Base-by-base conservation (phyloP, 1,139 yeast genomes). In the Taphrina wiesneri region DNA sequence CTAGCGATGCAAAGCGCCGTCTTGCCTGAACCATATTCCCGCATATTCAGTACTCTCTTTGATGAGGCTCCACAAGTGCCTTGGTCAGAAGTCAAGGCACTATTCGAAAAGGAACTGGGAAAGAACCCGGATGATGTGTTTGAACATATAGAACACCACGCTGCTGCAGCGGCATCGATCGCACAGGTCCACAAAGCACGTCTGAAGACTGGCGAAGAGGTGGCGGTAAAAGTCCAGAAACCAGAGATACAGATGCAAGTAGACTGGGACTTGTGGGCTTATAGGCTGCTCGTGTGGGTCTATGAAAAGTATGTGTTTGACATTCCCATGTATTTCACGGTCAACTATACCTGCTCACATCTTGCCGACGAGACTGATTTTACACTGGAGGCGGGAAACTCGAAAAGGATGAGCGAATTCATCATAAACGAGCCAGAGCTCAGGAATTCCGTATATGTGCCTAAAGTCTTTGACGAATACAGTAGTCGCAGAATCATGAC, bases 151-250 rank as follows among this genome's bases (percentile, higher is more conserved):
- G 85, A 83, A 52, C 83, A 80, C 67, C 72, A 69, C 0, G 88
- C 91, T 0, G 76, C 86, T 17, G 92, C 91, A 4, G 83, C 88
- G 73, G 92, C 91, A 0, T 84, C 88, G 9, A 83, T 87, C 69
- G 91, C 92, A 0, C 92, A 87, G 73, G 92, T 87, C 2, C 90
- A 87, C 73, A 76, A 76, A 68, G 92, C 84, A 0, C 72, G 72
- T 47, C 76, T 87, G 69, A 77, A 76, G 68, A 74, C 76, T n/a
- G 87, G 86, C 6, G 81, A 81, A 54, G 73, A 75, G 62, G 91
- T 87, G 5, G 92, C 91, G 0, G 82, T 87, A 51, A 87, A 87
- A 73, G 82, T 87, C 19, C 92, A 87, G 73, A 91, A 87, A 73
- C 79, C 82, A 47, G 83, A 85, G 68, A 84, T 87, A 51, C 77